Evolutionary conservation across 495 filamentous ascomycete genomes (phyloP).

Genomic region (Aspergillus homomorphus): DNA sequence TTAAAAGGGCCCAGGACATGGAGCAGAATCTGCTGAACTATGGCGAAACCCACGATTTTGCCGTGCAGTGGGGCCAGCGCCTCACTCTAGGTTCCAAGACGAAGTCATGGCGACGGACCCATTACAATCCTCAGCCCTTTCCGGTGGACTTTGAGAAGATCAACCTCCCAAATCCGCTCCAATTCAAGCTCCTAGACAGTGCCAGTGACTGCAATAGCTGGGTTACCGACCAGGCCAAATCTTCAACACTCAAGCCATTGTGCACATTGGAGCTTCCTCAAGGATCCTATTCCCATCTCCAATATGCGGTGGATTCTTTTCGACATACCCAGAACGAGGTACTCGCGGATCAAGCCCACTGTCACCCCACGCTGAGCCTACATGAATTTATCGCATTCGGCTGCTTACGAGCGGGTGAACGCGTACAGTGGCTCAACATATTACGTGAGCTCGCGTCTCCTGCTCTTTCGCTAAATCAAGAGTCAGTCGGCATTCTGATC

Average conservation of each 20-base stretch:
- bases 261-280: conserved; percentile 13
- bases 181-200: conserved; percentile 19
- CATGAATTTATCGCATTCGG: conserved; percentile 51
- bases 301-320: conserved; percentile 16
- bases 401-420: conserved; percentile 41
- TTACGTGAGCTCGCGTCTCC: conserved; percentile 24
- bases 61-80: conserved; percentile 4
- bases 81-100: conserved; percentile 35
- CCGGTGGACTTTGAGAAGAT: conserved; percentile 20
- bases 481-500: conserved; percentile 37
- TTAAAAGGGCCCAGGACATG: conserved; percentile 2
- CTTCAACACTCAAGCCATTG: conserved; percentile 12
- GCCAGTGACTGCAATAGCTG: conserved; percentile 15
- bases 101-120: conserved; percentile 40
- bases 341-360: conserved; percentile 42
- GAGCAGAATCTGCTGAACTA: conserved; percentile 15
- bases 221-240: conserved; percentile 11
- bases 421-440: conserved; percentile 52
- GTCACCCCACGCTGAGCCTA: conserved; percentile 37
- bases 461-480: conserved; percentile 39
- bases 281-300: conserved; percentile 11
- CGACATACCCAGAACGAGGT: conserved; percentile 29
- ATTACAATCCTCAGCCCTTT: conserved; percentile 31
- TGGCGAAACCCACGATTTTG: conserved; percentile 8
- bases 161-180: conserved; percentile 14